phyloP scores from a whole-genome alignment of 768 basidiomycete genomes.

The Tulasnella calospora region DNA sequence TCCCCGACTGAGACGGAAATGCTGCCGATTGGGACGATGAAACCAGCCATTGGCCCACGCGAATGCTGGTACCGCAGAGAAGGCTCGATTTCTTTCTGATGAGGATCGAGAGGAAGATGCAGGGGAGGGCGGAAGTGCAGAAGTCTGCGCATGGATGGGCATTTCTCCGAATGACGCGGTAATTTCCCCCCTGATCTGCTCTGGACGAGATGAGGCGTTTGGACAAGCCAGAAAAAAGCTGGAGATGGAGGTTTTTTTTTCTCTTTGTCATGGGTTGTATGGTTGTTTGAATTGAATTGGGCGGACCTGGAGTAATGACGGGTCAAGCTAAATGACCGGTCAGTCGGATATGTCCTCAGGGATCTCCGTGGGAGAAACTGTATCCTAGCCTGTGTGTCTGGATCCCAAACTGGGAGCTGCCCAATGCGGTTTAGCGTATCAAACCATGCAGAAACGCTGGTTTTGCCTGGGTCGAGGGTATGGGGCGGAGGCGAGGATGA shows the following conservation, averaged over 20 bases:
- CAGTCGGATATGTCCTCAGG: constrained; percentile 5
- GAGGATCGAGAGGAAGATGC: not conserved
- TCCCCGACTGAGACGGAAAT: not conserved
- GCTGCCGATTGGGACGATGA: not conserved
- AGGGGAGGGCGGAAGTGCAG: not conserved
- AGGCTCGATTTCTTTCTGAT: too few species aligned
- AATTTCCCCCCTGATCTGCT: not conserved
- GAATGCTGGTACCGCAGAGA: not conserved
- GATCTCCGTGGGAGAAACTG: not conserved
- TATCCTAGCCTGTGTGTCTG: constrained; percentile 2
- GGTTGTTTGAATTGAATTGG: not conserved
- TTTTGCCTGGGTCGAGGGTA: not conserved
- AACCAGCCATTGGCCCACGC: not conserved
- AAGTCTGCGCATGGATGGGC: not conserved
- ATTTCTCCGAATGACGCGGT: not conserved
- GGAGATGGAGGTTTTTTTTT: not conserved
- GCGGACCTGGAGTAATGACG: constrained; percentile 2
- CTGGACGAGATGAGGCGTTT: not conserved
- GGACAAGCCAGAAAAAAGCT: not conserved
- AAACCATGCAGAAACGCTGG: not conserved
- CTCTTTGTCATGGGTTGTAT: not conserved
- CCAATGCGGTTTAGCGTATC: constrained; percentile 4
- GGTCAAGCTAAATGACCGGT: constrained; percentile 7
- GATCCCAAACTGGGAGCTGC: not conserved
- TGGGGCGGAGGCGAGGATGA: not conserved